Conservation (phyloP, 225 moss, liverwort and hornwort genomes). For the Rhytidiadelphus loreus region DNA sequence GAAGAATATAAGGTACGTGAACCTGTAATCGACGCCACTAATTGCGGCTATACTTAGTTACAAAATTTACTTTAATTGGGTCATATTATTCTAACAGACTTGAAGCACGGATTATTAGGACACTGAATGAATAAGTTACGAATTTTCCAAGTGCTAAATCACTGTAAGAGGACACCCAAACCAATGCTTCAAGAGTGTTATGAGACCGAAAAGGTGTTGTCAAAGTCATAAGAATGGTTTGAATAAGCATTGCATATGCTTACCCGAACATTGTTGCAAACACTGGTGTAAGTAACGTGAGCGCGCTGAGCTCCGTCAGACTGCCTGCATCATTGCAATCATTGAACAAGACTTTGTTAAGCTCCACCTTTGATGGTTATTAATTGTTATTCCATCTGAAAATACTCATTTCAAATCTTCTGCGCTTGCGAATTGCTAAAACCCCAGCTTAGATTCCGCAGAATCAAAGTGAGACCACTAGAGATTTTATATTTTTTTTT, state of each 20-base stretch:
- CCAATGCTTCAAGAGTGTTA: not conserved
- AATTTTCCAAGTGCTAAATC: not conserved
- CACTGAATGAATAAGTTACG: not conserved
- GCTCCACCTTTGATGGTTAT: not conserved
- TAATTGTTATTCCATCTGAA: not conserved
- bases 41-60: too few relatives aligned
- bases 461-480: not conserved
- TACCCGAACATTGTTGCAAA: constrained; percentile 30
- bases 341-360: not conserved
- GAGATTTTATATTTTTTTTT: not conserved
- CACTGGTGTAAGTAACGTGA: constrained; percentile 21
- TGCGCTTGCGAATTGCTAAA: not conserved
- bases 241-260: not conserved
- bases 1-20: too few relatives aligned
- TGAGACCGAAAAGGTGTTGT: not conserved
- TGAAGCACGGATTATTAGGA: too few relatives aligned
- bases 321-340: constrained; percentile 11
- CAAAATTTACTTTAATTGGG: not conserved
- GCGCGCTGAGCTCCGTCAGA: constrained; percentile 25
- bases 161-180: not conserved
- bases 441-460: not conserved
- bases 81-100: not conserved
- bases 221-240: not conserved
- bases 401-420: not conserved
- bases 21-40: not conserved